Conservation (phyloP, 2,329 filamentous ascomycete species). For the Eutypa lata region DNA sequence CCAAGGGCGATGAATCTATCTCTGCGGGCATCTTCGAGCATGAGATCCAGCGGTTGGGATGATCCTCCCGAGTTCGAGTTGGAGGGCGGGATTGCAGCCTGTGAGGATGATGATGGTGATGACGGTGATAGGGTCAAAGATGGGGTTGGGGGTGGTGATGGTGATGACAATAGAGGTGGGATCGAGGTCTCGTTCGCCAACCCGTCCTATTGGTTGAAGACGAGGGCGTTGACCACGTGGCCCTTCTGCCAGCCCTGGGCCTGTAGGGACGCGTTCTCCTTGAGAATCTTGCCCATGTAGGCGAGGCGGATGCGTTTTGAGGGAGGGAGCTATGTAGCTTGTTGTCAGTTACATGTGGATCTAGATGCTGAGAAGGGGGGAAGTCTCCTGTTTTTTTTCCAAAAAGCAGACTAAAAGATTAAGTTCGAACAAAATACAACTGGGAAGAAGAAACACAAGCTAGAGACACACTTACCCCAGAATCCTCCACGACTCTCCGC, state of each 20-base stretch:
- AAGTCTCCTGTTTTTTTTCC: too few species aligned
- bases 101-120: too few species aligned
- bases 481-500: constrained; percentile 60
- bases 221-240: constrained; percentile 74
- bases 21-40: too few species aligned
- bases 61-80: too few species aligned
- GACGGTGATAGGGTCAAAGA: too few species aligned
- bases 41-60: too few species aligned
- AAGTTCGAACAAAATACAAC: neutral
- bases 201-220: constrained; percentile 48
- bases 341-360: constrained; percentile 5
- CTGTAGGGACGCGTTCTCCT: constrained; percentile 61
- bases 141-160: neutral
- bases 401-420: too few species aligned
- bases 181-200: neutral
- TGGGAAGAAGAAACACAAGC: neutral
- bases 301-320: constrained; percentile 65
- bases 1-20: too few species aligned
- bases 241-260: constrained; percentile 74
- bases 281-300: constrained; percentile 78
- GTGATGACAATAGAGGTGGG: neutral
- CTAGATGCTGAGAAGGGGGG: neutral
- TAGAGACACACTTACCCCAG: constrained; percentile 55
- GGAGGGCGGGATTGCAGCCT: too few species aligned
- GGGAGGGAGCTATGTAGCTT: constrained; percentile 48